Conservation (phyloP, 1,284 basidiomycete species). For the Apiotrichum porosum region DNA sequence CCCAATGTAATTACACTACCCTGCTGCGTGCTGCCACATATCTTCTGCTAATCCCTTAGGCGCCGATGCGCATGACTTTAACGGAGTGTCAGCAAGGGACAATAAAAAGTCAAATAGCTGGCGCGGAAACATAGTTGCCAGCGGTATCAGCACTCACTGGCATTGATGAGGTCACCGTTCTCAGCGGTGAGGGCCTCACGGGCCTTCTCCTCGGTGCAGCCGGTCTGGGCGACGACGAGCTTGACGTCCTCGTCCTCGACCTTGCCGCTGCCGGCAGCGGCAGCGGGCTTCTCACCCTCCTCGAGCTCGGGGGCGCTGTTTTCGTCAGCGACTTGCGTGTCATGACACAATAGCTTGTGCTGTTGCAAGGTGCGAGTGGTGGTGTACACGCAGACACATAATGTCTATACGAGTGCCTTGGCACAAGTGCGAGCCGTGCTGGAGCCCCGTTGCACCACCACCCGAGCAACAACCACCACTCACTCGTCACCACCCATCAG, state of each 20-base stretch:
- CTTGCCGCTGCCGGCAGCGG: slow-evolving; percentile 54
- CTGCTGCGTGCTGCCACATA: slow-evolving; percentile 7
- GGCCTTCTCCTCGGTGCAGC: slow-evolving; percentile 80
- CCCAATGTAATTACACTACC: slow-evolving; percentile 14
- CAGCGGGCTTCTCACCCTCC: slow-evolving; percentile 49
- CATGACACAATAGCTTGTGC: too few species aligned
- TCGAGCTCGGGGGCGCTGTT: slow-evolving; percentile 67
- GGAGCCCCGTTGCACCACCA: too few species aligned
- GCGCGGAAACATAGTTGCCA: too few species aligned
- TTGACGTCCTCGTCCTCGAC: slow-evolving; percentile 92
- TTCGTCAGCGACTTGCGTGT: background rate
- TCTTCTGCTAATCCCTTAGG: slow-evolving; percentile 9
- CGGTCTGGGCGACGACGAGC: slow-evolving; percentile 78
- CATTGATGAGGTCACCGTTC: slow-evolving; percentile 87
- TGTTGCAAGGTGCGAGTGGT: too few species aligned
- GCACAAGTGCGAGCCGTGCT: too few species aligned
- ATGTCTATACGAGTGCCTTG: too few species aligned
- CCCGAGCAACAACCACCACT: too few species aligned
- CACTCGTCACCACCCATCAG: slow-evolving; percentile 58
- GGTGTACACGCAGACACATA: too few species aligned
- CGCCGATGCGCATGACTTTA: slow-evolving; percentile 32
- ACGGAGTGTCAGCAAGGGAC: too few species aligned
- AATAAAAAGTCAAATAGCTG: too few species aligned
- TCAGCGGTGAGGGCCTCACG: slow-evolving; percentile 83
- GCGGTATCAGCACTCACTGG: slow-evolving; percentile 85